Percentiles rank a stretch among this genome's conserved stretches.
phyloP scores from a whole-genome alignment of 1,284 basidiomycete genomes.

The Apiotrichum porosum region DNA sequence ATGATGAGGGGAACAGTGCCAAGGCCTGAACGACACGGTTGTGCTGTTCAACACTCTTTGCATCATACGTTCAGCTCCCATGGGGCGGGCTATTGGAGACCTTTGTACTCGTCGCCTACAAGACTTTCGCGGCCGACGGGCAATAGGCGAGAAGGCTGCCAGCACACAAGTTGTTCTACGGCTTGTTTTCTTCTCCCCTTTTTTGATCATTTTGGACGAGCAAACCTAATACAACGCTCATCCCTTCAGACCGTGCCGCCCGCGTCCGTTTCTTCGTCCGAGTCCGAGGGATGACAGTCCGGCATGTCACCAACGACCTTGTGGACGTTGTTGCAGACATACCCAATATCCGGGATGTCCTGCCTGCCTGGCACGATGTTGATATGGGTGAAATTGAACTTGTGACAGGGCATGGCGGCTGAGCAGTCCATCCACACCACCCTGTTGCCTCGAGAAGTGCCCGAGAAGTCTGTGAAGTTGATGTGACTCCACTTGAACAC shows the following conservation, averaged over 20 bases:
- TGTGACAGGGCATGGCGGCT: constrained; percentile 25
- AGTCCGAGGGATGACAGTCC: constrained; percentile 23
- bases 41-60: too few species aligned
- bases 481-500: constrained; percentile 33
- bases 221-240: too few species aligned
- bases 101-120: too few species aligned
- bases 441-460: constrained; percentile 22
- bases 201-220: too few species aligned
- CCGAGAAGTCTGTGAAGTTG: constrained; percentile 26
- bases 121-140: too few species aligned
- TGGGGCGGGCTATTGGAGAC: too few species aligned
- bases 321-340: constrained; percentile 29
- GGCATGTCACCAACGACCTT: constrained; percentile 5
- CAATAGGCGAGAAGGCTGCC: too few species aligned
- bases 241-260: constrained; percentile 13
- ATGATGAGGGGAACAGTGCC: too few species aligned
- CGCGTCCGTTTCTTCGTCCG: constrained; percentile 18
- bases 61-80: too few species aligned
- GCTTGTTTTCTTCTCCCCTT: too few species aligned
- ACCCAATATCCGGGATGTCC: constrained; percentile 27
- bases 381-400: constrained; percentile 26
- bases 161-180: too few species aligned
- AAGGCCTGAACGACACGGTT: too few species aligned
- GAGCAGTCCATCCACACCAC: constrained; percentile 32
- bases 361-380: constrained; percentile 23